These are phyloP conservation scores for Lipomyces sp. DNA, from an alignment of 805 yeast species.

Conservation along the genomic window DNA sequence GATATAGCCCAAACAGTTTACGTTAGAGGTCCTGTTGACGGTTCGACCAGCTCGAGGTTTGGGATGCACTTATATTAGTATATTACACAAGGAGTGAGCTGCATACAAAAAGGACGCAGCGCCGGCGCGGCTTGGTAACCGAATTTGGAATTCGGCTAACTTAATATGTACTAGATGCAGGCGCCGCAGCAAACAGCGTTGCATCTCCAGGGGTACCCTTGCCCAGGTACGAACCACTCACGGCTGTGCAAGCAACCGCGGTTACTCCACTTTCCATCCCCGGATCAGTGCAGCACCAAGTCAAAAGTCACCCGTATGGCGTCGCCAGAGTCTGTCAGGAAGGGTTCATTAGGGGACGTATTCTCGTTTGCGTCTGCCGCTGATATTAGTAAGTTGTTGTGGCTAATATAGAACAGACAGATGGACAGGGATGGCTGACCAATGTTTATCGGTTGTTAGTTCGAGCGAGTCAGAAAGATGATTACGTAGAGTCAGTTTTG, in stretches of 20 bases:
- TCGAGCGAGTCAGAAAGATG: conserved; percentile 89
- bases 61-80: too few species aligned
- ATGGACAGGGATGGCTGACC: not conserved
- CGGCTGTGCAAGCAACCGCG: not conserved
- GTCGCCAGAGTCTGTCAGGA: not conserved
- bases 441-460: conserved; percentile 49
- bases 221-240: not conserved
- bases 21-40: too few species aligned
- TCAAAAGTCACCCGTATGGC: not conserved
- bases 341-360: not conserved
- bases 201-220: conserved; percentile 1
- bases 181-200: not conserved
- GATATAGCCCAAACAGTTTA: too few species aligned
- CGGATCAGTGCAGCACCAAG: too few species aligned
- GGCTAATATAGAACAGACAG: too few species aligned
- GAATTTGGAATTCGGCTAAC: too few species aligned
- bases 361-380: conserved; percentile 85
- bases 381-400: conserved; percentile 64
- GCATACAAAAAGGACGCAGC: too few species aligned
- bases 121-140: not conserved
- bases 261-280: not conserved
- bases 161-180: not conserved
- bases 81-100: too few species aligned
- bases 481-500: conserved; percentile 65
- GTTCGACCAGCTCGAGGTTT: too few species aligned